Percentiles rank a stretch among this genome's conserved stretches.
phyloP scores from a whole-genome alignment of 1,284 basidiomycete genomes.

The Vanrija sp. region DNA sequence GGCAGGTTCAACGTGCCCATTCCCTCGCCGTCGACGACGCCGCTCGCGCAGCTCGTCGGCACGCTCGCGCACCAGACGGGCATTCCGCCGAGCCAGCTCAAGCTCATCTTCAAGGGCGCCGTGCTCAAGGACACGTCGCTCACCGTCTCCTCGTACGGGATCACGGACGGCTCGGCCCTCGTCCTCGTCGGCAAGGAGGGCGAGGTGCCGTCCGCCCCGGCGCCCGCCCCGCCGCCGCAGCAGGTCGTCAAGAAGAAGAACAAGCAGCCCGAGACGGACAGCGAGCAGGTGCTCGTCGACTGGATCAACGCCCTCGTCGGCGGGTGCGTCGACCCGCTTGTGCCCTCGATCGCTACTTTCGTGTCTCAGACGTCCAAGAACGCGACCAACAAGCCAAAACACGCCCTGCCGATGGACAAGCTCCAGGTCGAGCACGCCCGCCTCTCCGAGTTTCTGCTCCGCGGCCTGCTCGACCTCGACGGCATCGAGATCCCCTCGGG shows the following conservation, averaged over 20 bases:
- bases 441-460: slow-evolving; percentile 49
- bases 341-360: slow-evolving; percentile 35
- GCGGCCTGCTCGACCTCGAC: slow-evolving; percentile 51
- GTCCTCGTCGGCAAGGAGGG: slow-evolving; percentile 44
- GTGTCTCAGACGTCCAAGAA: slow-evolving; percentile 30
- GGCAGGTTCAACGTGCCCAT: slow-evolving; percentile 49
- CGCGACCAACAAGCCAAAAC: slow-evolving; percentile 32
- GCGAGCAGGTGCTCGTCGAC: slow-evolving; percentile 40
- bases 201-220: slow-evolving; percentile 23
- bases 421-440: slow-evolving; percentile 48
- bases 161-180: slow-evolving; percentile 40
- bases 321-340: slow-evolving; percentile 30
- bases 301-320: slow-evolving; percentile 39
- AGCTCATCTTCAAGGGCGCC: slow-evolving; percentile 49
- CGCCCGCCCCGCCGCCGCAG: slow-evolving; percentile 4
- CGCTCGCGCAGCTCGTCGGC: slow-evolving; percentile 37
- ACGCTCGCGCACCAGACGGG: slow-evolving; percentile 45
- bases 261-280: slow-evolving; percentile 44
- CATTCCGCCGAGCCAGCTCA: slow-evolving; percentile 36
- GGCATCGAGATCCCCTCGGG: slow-evolving; percentile 48
- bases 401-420: slow-evolving; percentile 35
- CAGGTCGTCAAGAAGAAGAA: slow-evolving; percentile 38
- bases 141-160: slow-evolving; percentile 46
- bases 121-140: slow-evolving; percentile 47
- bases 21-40: slow-evolving; percentile 42